Evolutionary conservation across 257 asterid genomes (phyloP).

Genomic region (Jasminum sambac): DNA sequence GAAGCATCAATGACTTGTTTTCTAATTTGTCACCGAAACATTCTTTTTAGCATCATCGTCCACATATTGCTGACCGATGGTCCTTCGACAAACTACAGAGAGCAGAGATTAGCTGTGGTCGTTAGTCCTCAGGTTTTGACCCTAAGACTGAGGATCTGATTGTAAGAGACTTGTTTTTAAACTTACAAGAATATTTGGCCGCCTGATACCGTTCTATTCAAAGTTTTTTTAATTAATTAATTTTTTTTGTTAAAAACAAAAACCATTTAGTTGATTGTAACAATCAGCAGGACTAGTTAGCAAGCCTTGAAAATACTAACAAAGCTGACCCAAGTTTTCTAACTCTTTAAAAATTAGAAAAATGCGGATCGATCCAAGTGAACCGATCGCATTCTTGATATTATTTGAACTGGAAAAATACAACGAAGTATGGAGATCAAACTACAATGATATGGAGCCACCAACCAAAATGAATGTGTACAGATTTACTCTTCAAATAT

Average conservation of each 20-base stretch:
- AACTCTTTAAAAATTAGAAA: no score
- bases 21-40: not conserved
- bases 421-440: not conserved
- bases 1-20: conserved; percentile 47
- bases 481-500: not conserved
- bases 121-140: not conserved
- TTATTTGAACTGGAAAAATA: not conserved
- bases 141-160: not conserved
- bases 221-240: no score
- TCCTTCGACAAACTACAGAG: not conserved
- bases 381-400: not conserved
- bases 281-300: no score
- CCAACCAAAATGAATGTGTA: not conserved
- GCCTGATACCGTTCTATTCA: no score
- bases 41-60: not conserved
- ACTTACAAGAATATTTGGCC: not conserved
- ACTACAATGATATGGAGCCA: not conserved
- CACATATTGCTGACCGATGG: not conserved
- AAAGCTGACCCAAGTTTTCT: no score
- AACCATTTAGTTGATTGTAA: no score
- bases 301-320: no score
- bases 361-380: not conserved
- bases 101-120: not conserved
- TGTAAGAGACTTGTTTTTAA: not conserved
- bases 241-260: no score